Base-by-base conservation (phyloP, 257 asterid species). In the Paraleonurus japonicus region DNA sequence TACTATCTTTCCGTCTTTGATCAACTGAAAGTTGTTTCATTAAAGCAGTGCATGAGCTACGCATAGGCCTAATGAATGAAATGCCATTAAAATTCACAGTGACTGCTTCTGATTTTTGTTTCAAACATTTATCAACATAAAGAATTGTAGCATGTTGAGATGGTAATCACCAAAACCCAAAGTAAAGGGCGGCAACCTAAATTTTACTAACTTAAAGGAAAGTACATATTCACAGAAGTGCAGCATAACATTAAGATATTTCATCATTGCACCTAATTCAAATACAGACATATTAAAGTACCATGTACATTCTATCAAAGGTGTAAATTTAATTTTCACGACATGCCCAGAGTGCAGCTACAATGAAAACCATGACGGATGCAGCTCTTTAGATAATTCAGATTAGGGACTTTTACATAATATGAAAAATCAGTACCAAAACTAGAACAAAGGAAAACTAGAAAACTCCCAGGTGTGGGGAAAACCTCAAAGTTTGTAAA, bases 141-240 rank as follows among this genome's bases (percentile, higher is more conserved):
- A 16, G n/a, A 65, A 11, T 1, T 48, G n/a, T 26, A 5, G 22
- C 8, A 33, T 33, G 32, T 39, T 9, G 15, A 77, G 61, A 47
- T 70, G 23, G 32, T 12, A 65, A 11, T 28, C 57, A 12, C 59
- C 35, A 32, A 59, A 27, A 48, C 70, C 58, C 55, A 11, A 43
- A 48, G 69, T 32, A 76, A 33, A 9, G 45, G 62, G 69, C 62
- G 7, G 39, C 62, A 51, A 60, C 50, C 53, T 59, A 48, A 61
- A 7, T 26, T 47, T 50, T 47, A 64, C 70, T 26, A 55, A 64
- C 53, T 69, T 61, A 24, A 68, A 28, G 70, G 70, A 3, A 59
- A 68, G 32, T 69, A n/a, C 19, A 16, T 41, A 48, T 33, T 24
- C 33, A 70, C 39, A 23, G 43, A 23, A 68, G 37, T 75, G 69